Evolutionary conservation across 805 yeast genomes (phyloP), one percentile per base, ranked within the genome.

Genomic region (Metschnikowia lunata): DNA sequence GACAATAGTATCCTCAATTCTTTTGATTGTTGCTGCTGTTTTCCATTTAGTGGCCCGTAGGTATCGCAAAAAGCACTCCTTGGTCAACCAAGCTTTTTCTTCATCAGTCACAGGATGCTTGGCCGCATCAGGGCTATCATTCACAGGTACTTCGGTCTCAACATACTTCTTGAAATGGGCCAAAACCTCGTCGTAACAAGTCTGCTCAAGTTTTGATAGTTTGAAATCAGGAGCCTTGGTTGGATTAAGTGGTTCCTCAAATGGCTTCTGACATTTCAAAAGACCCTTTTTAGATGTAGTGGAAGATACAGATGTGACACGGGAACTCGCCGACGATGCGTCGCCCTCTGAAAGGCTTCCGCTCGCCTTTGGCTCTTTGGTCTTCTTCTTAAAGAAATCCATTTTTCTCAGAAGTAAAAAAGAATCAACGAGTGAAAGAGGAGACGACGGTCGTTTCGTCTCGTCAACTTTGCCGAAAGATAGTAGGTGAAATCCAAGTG

Each of bases 31-130:
- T 7, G 63, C 60, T 8, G 67, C 66, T 0, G 55, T 55, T 45
- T 73, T 64, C 80, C 82, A 77, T 48, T 76, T 76, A 34, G 75
- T 64, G 8, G 82, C 82, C 34, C 79, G 61, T 37, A 78, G 62
- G 49, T 75, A 78, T 45, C 82, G 59, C 40, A 75, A 54, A 30
- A 78, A 65, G 52, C 83, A 76, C 54, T 78, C 83, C 52, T 73
- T 68, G 6, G 80, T 72, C 42, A 78, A 57, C 75, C 75, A 71
- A 6, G 74, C 71, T 41, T 53, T 55, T 46, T 71, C 76, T 34
- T 56, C 65, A 12, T 55, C 63, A 8, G 57, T 50, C 46, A 69
- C 37, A 2, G 66, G 61, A 41, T 61, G 61, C 26, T 41, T 54
- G 3, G 59, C 46, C 9, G 66, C 61, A 18, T 51, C 50, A 1